Evolutionary conservation across 2,329 filamentous ascomycete genomes (phyloP), one percentile per base, ranked within the genome.

Genomic region (Mollisia scopiformis): DNA sequence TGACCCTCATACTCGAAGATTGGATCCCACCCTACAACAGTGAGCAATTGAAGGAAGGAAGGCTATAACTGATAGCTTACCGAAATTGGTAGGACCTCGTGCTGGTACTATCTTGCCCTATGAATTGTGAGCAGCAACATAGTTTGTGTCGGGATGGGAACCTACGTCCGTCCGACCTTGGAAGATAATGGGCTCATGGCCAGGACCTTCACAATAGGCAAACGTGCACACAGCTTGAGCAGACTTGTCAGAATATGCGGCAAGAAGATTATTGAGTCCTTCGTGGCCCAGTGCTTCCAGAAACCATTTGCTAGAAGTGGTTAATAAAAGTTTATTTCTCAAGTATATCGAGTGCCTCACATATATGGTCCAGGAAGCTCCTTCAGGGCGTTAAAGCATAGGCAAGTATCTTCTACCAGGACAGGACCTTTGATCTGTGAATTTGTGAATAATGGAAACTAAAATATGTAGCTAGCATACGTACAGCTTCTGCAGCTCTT

Each of bases 341-440:
- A 16, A 14, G 21, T 16, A 49, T 8, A 28, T 37, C 25, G 1
- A 21, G 37, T 11, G 16, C 28, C 64, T 69, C 82, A 96, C 94
- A 99, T 96, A 75, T 99, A 99, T 41, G 94, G 92, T 1, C 95
- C 95, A 1, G 95, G 95, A 30, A 99, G 83, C n/a, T 93, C 93
- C 61, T 91, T 87, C 63, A 97, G 84, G 21, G 94, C 93, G 73
- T 91, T 89, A 75, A 97, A 99, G 80, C 93, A 96, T 52, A 99
- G 82, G 68, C 93, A 93, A 16, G 95, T 99, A 76, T 99, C 95
- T 78, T 99, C 95, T 11, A 97, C 94, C 39, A 99, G 82, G 8
- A 97, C 95, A 3, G 96, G 93, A 0, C 93, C 93, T 71, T 89
- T 81, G 51, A 95, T 78, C 92, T 96, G 62, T 47, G 19, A 37